phyloP scores from a whole-genome alignment of 305 asterid genomes.

The Petunia hybrid region DNA sequence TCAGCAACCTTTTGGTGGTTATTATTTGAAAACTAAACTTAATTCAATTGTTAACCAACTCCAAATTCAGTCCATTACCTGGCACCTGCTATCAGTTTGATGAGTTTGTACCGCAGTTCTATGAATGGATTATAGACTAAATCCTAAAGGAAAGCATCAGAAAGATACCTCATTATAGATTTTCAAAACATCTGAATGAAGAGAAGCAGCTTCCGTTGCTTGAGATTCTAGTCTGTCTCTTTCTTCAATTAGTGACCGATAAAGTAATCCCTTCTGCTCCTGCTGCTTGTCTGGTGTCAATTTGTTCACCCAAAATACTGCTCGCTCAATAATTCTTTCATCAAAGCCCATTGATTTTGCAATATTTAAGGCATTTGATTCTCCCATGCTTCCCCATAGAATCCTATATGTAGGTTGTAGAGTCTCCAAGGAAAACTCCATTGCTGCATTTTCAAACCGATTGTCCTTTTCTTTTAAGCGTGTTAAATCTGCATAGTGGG shows the following conservation, averaged over 20 bases:
- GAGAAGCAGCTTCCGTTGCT: slow-evolving; percentile 65
- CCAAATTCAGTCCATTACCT: slow-evolving; percentile 19
- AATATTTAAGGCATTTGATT: slow-evolving; percentile 86
- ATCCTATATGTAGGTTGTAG: slow-evolving; percentile 84
- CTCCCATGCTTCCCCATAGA: slow-evolving; percentile 94
- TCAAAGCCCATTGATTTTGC: slow-evolving; percentile 86
- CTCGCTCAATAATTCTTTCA: slow-evolving; percentile 63
- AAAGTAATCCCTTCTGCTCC: slow-evolving; percentile 68
- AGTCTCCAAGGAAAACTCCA: slow-evolving; percentile 85
- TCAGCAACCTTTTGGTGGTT: background rate
- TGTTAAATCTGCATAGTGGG: slow-evolving; percentile 93
- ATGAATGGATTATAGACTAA: slow-evolving; percentile 7
- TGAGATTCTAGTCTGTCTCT: slow-evolving; percentile 72
- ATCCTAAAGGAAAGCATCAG: slow-evolving; percentile 25
- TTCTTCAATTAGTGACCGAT: slow-evolving; percentile 81
- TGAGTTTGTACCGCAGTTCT: background rate
- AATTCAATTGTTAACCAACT: background rate
- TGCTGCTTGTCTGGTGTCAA: slow-evolving; percentile 85
- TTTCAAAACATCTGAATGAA: slow-evolving; percentile 64
- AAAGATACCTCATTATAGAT: slow-evolving; percentile 75
- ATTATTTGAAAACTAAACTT: background rate
- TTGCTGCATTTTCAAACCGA: slow-evolving; percentile 91
- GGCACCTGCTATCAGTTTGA: background rate
- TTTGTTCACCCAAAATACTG: slow-evolving; percentile 80
- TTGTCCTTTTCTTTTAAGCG: slow-evolving; percentile 79